phyloP scores from a whole-genome alignment of 2,329 filamentous ascomycete genomes.

The Colletotrichum lini region DNA sequence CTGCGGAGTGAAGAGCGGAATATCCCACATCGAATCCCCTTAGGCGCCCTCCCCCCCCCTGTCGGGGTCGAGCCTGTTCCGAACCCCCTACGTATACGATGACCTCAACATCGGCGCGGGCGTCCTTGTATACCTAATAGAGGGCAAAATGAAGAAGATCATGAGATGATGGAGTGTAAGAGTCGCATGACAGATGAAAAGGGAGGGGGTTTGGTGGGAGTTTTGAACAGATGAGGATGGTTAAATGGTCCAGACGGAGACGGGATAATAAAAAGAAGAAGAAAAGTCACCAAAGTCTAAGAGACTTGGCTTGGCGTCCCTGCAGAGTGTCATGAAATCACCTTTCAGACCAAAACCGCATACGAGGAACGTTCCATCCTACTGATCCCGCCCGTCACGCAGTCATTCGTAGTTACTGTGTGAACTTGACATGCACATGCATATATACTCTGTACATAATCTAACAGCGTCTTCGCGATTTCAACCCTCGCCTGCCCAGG shows the following conservation, averaged over 20 bases:
- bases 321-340: constrained; percentile 36
- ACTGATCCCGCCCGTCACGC: constrained; percentile 18
- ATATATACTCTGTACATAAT: not conserved
- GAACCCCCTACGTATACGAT: constrained; percentile 23
- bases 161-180: not conserved
- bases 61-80: constrained; percentile 18
- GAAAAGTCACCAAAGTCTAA: not conserved
- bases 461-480: not conserved
- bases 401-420: not conserved
- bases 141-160: not conserved
- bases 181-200: constrained; percentile 1
- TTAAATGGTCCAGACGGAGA: not conserved
- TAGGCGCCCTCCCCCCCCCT: constrained; percentile 20
- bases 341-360: constrained; percentile 37
- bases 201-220: too few species aligned
- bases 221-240: not conserved
- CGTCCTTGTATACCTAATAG: constrained; percentile 3
- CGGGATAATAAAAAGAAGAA: not conserved
- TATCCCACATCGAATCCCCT: constrained; percentile 20
- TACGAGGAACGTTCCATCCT: constrained; percentile 28
- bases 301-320: constrained; percentile 32
- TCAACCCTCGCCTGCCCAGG: not conserved
- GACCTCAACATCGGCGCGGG: constrained; percentile 25
- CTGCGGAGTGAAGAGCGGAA: constrained; percentile 26
- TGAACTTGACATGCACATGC: not conserved